phyloP scores from a whole-genome alignment of 1,139 yeast genomes.

The Candida glucosophila region DNA sequence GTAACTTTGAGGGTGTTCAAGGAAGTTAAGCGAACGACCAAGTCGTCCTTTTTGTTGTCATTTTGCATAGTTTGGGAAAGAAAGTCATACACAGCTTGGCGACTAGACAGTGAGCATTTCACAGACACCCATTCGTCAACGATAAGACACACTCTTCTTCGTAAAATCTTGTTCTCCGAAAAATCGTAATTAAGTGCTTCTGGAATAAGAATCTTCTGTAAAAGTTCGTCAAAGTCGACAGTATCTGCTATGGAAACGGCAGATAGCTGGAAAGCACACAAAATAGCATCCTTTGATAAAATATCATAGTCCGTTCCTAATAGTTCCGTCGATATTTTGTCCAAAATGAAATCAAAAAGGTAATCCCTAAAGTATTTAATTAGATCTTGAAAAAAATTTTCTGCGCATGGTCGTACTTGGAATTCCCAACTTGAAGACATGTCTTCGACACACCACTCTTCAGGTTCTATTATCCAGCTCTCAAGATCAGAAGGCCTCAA shows the following conservation, averaged over 20 bases:
- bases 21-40: constrained; percentile 69
- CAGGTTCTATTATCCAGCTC: constrained; percentile 79
- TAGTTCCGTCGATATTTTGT: constrained; percentile 50
- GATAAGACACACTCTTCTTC: constrained; percentile 69
- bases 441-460: constrained; percentile 86
- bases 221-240: constrained; percentile 55
- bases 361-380: constrained; percentile 54
- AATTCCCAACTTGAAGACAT: constrained; percentile 72
- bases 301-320: constrained; percentile 35
- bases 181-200: constrained; percentile 43
- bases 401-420: constrained; percentile 83
- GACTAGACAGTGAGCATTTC: constrained; percentile 50
- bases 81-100: constrained; percentile 54
- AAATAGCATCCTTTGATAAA: constrained; percentile 67
- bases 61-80: constrained; percentile 38
- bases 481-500: constrained; percentile 70
- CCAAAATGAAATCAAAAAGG: constrained; percentile 54
- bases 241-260: constrained; percentile 55
- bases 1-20: constrained; percentile 62
- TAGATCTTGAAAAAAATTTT: constrained; percentile 71
- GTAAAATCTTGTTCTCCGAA: constrained; percentile 51
- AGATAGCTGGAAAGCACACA: constrained; percentile 76
- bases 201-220: constrained; percentile 57
- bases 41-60: constrained; percentile 44
- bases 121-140: constrained; percentile 76